These are phyloP conservation scores for Aspergillus uvarum DNA, from an alignment of 2,329 filamentous ascomycete genomes.

Conservation along the genomic window DNA sequence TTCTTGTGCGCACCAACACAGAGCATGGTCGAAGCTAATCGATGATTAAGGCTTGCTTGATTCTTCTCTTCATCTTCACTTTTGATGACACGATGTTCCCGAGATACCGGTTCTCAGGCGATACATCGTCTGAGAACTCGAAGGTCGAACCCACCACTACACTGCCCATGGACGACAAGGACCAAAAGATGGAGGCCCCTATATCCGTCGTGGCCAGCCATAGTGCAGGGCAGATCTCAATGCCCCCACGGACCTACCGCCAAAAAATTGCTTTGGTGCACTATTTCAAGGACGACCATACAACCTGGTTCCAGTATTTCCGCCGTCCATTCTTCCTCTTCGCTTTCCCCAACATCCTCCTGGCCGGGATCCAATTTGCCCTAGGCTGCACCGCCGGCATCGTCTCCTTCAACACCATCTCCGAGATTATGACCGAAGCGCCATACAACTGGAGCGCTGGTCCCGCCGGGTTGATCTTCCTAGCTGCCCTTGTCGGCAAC, in stretches of 20 bases:
- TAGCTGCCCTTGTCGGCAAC: slow-evolving; percentile 35
- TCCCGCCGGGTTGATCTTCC: slow-evolving; percentile 33
- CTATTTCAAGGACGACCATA: slow-evolving; percentile 33
- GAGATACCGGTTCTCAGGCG: slow-evolving; percentile 28
- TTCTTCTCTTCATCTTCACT: slow-evolving; percentile 31
- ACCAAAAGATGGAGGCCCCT: slow-evolving; percentile 8
- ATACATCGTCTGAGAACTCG: background rate
- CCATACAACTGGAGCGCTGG: slow-evolving; percentile 39
- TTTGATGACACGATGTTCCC: slow-evolving; percentile 42
- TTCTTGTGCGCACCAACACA: slow-evolving; percentile 4
- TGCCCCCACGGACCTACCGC: slow-evolving; percentile 22
- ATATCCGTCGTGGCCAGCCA: slow-evolving; percentile 20
- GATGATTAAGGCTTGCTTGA: slow-evolving; percentile 20
- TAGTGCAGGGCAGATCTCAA: slow-evolving; percentile 17
- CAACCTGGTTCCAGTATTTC: slow-evolving; percentile 43
- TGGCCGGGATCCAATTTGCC: slow-evolving; percentile 42
- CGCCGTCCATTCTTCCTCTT: slow-evolving; percentile 42
- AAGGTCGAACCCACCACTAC: background rate
- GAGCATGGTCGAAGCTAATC: background rate
- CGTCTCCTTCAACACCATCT: slow-evolving; percentile 42
- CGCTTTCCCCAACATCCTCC: slow-evolving; percentile 41
- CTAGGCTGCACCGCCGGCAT: slow-evolving; percentile 44
- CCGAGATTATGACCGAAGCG: slow-evolving; percentile 37
- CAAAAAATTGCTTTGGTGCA: slow-evolving; percentile 28
- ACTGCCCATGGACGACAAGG: slow-evolving; percentile 3